Base-by-base conservation (phyloP, 1,284 basidiomycete genomes). In the Heterobasidion occidentale region DNA sequence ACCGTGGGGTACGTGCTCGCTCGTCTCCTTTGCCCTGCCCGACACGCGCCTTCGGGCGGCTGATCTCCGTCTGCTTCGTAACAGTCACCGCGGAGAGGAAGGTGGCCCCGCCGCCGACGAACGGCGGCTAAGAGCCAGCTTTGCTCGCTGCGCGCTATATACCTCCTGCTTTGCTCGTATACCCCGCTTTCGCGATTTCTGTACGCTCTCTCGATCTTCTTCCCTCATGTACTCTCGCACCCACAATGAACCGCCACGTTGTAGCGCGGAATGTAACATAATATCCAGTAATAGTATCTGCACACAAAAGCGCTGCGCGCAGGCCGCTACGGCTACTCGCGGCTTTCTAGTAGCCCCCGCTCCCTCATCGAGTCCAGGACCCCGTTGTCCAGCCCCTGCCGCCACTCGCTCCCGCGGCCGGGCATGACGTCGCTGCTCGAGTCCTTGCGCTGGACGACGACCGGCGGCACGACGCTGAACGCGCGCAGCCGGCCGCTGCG, bases 1-100 rank as follows among this genome's bases (percentile, higher is more conserved):
- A 65, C 77, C 86, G 5, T 98, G 94, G 94, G 88, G 94, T 96
- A 64, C 63, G 90, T 79, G 27, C 27, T 27, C 27, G 27, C 8
- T 5, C 46, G 5, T 17, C 36, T 46, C 1, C 4, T 6, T 6
- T 6, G 27, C 5, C 27, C 27, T 27, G 4, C 27, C 27, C 27
- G 27, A 5, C 27, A 5, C 27, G 27, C 4, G 27, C 27, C 27
- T 6, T 27, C 27, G 4, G 27, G 27, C 27, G 4, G 38, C 38
- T 42, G 38, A 42, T 42, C n/a, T 42, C 8, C 4, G 38, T 42
- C 9, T 42, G 11, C 27, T 4, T 27, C 27, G 27, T 6, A 27
- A 27, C 15, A 73, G 71, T 71, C n/a, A 73, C 71, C 8, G 71
- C 71, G 7, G 71, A 73, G 61, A 62, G 71, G 36, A 73, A 72